A percentile compares a stretch with the other conserved stretches of the same genome.
Conservation (phyloP, 805 yeast species). For the Torulaspora gathmanii region DNA sequence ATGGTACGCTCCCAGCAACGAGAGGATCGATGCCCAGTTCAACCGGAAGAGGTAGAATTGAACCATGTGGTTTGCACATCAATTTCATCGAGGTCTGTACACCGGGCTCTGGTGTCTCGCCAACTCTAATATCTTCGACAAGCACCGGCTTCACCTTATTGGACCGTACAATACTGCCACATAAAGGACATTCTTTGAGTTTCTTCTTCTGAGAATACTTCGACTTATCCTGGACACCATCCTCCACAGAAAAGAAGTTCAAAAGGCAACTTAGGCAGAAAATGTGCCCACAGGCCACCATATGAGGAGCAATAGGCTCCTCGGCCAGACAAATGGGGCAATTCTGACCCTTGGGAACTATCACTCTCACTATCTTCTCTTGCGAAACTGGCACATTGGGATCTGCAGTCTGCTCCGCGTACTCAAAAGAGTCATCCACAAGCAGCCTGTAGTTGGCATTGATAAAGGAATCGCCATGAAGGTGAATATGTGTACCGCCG, state of each 20-base stretch:
- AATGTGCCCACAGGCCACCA: constrained; percentile 93
- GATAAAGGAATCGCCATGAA: constrained; percentile 63
- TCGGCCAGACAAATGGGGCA: constrained; percentile 92
- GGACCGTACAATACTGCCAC: constrained; percentile 53
- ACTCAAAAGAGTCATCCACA: constrained; percentile 59
- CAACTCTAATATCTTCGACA: constrained; percentile 46
- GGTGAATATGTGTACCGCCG: constrained; percentile 39
- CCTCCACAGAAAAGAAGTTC: constrained; percentile 52
- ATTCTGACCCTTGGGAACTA: constrained; percentile 68
- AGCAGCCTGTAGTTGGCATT: constrained; percentile 83
- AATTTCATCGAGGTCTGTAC: constrained; percentile 56
- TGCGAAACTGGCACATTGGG: constrained; percentile 71
- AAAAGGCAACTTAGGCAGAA: constrained; percentile 80
- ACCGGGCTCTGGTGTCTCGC: constrained; percentile 54
- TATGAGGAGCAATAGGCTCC: constrained; percentile 84
- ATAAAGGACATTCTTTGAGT: constrained; percentile 75
- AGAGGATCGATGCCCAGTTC: constrained; percentile 40
- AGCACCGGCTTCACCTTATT: constrained; percentile 64
- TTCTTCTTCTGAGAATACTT: constrained; percentile 39
- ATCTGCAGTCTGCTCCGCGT: constrained; percentile 55
- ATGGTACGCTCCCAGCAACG: constrained; percentile 50
- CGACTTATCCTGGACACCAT: constrained; percentile 38
- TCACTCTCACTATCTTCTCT: constrained; percentile 59
- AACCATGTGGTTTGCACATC: constrained; percentile 51
- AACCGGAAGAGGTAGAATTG: constrained; percentile 47